Evolutionary conservation across 2,329 filamentous ascomycete genomes (phyloP), one percentile per base, ranked within the genome.

Genomic region (Hypoxylon sp.): DNA sequence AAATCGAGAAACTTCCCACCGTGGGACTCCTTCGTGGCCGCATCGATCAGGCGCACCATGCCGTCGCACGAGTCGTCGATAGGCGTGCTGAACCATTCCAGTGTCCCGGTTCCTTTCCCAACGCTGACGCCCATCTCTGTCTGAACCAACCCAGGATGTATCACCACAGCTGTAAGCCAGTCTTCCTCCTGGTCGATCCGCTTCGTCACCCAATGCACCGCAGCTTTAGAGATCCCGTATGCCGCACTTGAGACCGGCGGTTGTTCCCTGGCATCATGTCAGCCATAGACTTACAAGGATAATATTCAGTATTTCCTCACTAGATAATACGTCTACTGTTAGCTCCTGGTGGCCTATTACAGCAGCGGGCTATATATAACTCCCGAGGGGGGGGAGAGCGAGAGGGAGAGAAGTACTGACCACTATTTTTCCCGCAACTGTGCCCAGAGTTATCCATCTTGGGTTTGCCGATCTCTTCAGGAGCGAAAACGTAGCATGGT

Each of bases 191-290:
- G 50, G 33, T 70, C 59, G 2, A 74, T 68, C 29, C 66, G 60
- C 37, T 64, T 68, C 6, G 68, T 69, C 8, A 72, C 45, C 69
- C 69, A 74, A 52, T 74, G 69, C 3, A 63, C 60, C 0, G 59
- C 71, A 0, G 73, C 70, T 61, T 83, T 83, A 49, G 72, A 73
- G 1, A 77, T 63, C 0, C 75, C 79, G 59, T 84, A 83, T 0
- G 75, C 72, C 0, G 73, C 68, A 13, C 68, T 68, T 0, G 73
- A 70, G 2, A 75, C 35, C 1, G 64, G 53, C 1, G 49, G 55
- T 49, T 67, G 69, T 3, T 58, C 46, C 40, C 64, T 66, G 40
- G 20, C 21, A n/a, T 29, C 7, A 27, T 37, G 20, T 60, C 31
- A 60, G 38, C 23, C 10, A 27, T n/a, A n/a, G n/a, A n/a, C n/a